Evolutionary conservation across 73 alveolate species (phyloP).

Genomic region (Paraurostyla sp.): DNA sequence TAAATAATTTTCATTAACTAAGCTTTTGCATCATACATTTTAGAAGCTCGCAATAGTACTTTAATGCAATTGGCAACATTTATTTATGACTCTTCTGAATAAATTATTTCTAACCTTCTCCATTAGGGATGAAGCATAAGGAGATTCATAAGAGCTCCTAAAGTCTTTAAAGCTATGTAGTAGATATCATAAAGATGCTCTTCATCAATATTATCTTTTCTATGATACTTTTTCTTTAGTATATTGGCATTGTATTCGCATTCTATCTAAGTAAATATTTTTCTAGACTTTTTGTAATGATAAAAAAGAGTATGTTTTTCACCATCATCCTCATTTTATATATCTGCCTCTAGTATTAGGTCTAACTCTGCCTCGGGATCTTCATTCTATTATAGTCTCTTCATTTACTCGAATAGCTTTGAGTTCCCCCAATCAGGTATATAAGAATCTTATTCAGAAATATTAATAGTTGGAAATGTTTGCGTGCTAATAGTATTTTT

Average conservation of each 20-base stretch:
- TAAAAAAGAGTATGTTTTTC: conserved; percentile 20
- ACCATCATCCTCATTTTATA: conserved; percentile 38
- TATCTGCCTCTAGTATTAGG: conserved; percentile 38
- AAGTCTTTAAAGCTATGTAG: conserved; percentile 33
- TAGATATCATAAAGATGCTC: conserved; percentile 49
- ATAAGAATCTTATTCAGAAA: neutral
- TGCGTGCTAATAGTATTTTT: neutral
- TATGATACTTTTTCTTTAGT: conserved; percentile 25
- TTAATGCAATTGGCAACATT: conserved; percentile 13
- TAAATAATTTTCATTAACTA: neutral
- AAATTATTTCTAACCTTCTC: conserved; percentile 9
- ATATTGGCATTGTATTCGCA: conserved; percentile 44
- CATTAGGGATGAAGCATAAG: conserved; percentile 33
- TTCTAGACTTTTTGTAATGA: conserved; percentile 29
- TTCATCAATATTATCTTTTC: conserved; percentile 3
- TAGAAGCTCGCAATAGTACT: conserved; percentile 32
- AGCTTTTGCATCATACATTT: conserved; percentile 50
- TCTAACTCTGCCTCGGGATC: neutral
- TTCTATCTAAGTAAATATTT: conserved; percentile 34
- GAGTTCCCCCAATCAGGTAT: conserved; percentile 3
- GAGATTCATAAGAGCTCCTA: conserved; percentile 54
- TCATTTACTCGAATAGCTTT: neutral
- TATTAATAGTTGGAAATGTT: neutral
- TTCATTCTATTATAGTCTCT: neutral
- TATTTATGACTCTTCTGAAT: neutral